Base-by-base conservation (phyloP, 78 protist species). In the Speleostelium caveatum region DNA sequence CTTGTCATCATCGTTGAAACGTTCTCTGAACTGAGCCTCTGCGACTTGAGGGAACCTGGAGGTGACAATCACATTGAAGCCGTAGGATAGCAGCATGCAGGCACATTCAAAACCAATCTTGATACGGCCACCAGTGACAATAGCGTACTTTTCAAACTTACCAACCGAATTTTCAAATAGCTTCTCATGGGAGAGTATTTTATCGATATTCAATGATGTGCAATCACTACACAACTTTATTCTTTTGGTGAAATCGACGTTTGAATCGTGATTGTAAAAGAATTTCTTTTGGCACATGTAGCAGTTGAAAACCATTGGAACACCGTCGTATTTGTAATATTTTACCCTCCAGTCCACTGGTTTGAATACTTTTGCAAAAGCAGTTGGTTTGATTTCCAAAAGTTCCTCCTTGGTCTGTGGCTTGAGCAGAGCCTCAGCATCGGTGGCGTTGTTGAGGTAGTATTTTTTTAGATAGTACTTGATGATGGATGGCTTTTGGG, bases 71-170 rank as follows among this genome's bases (percentile, higher is more conserved):
- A 95, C 97, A n/a, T 30, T 21, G 17, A 71, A 75, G 24, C 96
- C 97, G 17, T 45, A 19, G 1, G 55, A 14, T n/a, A 95, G 67
- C 22, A 95, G 58, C 12, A 17, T 32, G 0, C 60, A 55, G 5
- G 61, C 93, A 28, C 49, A 58, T 67, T 55, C 49, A 8, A 28
- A 79, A n/a, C 97, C 97, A 28, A 95, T 86, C 80, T 95, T 95
- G 42, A 85, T 75, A 28, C 97, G 56, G 39, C 87, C 93, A 32
- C 97, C 97, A 14, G 97, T 96, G 3, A 96, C 76, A 22, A 96
- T 55, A 10, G 93, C 96, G 10, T 45, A 45, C 10, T 45, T 45
- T 45, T 45, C 10, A 45, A 45, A 14, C 53, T 45, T 6, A 10
- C 53, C 6, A 45, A 14, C 6, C n/a, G 10, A 45, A 10, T 45